Evolutionary conservation across 768 basidiomycete species (phyloP).

Genomic region (Collybia mongolica): DNA sequence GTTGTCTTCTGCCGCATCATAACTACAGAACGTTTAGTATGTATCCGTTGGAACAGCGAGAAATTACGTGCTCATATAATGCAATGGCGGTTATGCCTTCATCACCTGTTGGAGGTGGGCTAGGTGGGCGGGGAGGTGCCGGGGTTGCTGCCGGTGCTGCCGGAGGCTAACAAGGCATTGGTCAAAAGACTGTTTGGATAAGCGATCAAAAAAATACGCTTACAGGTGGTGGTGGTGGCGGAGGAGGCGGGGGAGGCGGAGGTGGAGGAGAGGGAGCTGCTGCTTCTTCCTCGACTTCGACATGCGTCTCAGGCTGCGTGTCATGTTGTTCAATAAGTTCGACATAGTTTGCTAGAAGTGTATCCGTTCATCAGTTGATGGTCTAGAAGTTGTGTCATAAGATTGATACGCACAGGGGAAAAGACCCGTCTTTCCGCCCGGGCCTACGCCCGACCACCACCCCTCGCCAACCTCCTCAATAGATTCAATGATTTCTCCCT

Average conservation of each 20-base stretch:
- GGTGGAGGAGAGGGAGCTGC: slow-evolving; percentile 54
- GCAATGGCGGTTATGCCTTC: slow-evolving; percentile 64
- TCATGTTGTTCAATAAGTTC: slow-evolving; percentile 61
- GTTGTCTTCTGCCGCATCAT: slow-evolving; percentile 90
- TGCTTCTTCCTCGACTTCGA: slow-evolving; percentile 37
- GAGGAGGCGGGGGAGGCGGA: slow-evolving; percentile 43
- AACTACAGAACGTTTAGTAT: slow-evolving; percentile 41
- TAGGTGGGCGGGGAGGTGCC: slow-evolving; percentile 48
- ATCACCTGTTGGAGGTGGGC: slow-evolving; percentile 45
- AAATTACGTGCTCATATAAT: slow-evolving; percentile 60
- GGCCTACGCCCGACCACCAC: slow-evolving; percentile 87
- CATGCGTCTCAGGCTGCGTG: slow-evolving; percentile 30
- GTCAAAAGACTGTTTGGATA: not conserved
- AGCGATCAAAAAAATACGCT: not conserved
- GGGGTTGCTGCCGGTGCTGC: slow-evolving; percentile 39
- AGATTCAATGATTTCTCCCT: slow-evolving; percentile 80
- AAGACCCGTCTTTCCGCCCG: slow-evolving; percentile 71
- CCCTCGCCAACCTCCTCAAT: slow-evolving; percentile 86
- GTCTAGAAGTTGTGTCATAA: not conserved
- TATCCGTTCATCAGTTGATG: not conserved
- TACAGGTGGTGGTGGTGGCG: slow-evolving; percentile 43
- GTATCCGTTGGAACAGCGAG: slow-evolving; percentile 1
- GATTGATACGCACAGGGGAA: slow-evolving; percentile 67
- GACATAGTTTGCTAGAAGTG: slow-evolving; percentile 75
- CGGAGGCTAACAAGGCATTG: slow-evolving; percentile 22